Evolutionary conservation across 2,329 filamentous ascomycete species (phyloP), one percentile per base, ranked within the genome.

Genomic region (Botrytis fragariae): DNA sequence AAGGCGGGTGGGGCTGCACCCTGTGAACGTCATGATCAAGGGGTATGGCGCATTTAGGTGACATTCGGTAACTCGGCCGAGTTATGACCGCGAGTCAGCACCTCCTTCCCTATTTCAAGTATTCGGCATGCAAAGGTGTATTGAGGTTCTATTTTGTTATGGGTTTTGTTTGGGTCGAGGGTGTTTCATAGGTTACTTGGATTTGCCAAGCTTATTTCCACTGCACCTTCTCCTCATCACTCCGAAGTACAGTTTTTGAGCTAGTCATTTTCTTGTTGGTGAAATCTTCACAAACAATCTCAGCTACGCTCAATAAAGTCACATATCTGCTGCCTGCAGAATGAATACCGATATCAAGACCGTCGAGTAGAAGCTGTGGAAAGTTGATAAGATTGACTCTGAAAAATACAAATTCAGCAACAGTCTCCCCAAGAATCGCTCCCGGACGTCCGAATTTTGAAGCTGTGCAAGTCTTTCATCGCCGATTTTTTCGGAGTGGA

Each of bases 21-120:
- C 7, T 54, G n/a, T 25, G 64, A 67, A 54, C 64, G 64, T 67
- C 45, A 67, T 67, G 45, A 25, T 29, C 29, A 51, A 51, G 45
- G 64, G 45, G 35, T 67, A 67, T 67, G 45, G 45, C 25, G 60
- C 39, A 57, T n/a, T 63, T 63, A 25, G n/a, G 45, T 67, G 37
- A 39, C 32, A n/a, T 18, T 42, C 64, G 64, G 64, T 54, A 54
- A 54, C 35, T 68, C 64, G 64, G 64, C 16, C 35, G 14, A 68
- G 32, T 20, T 54, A 14, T 29, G 14, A 25, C 64, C 64, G 64
- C 20, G 32, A 37, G 14, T 42, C 62, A 35, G 62, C 42, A 39
- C 45, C 35, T 39, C 64, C 35, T 68, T 54, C 45, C 64, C 37
- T 22, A 29, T 68, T 54, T 25, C n/a, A 51, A 22, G 10, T 16